Evolutionary conservation across 2,329 filamentous ascomycete genomes (phyloP).

Genomic region (Samsoniella hepiali): DNA sequence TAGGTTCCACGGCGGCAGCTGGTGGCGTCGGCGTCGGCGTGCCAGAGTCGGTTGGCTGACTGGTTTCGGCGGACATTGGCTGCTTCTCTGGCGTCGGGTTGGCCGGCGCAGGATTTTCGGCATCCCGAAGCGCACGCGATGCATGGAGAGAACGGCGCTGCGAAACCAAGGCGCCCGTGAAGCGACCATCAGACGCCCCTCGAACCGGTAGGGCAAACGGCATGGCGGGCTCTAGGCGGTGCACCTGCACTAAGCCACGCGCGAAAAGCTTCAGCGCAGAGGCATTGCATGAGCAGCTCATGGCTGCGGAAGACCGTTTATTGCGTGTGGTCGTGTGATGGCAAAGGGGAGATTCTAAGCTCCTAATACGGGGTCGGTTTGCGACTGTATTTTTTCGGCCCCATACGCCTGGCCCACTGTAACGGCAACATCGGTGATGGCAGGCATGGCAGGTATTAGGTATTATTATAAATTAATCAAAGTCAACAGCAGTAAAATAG

Average conservation of each 20-base stretch:
- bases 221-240: constrained; percentile 28
- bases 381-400: constrained; percentile 8
- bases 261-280: constrained; percentile 47
- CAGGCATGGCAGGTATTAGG: too few species aligned
- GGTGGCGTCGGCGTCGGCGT: background rate
- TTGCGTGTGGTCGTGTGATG: constrained; percentile 15
- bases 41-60: background rate
- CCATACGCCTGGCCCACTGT: background rate
- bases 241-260: constrained; percentile 42
- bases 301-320: constrained; percentile 25
- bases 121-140: background rate
- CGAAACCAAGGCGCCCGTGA: background rate
- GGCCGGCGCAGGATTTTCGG: background rate
- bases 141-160: constrained; percentile 5
- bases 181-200: background rate
- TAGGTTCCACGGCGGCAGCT: too few species aligned
- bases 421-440: background rate
- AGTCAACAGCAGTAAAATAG: too few species aligned
- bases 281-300: constrained; percentile 48
- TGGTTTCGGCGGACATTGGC: background rate
- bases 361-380: constrained; percentile 5
- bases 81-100: background rate
- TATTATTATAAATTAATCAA: too few species aligned
- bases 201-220: background rate
- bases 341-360: constrained; percentile 7